These are phyloP conservation scores for Aurinia saxatilis DNA, from an alignment of 345 rosid species.

Conservation along the genomic window DNA sequence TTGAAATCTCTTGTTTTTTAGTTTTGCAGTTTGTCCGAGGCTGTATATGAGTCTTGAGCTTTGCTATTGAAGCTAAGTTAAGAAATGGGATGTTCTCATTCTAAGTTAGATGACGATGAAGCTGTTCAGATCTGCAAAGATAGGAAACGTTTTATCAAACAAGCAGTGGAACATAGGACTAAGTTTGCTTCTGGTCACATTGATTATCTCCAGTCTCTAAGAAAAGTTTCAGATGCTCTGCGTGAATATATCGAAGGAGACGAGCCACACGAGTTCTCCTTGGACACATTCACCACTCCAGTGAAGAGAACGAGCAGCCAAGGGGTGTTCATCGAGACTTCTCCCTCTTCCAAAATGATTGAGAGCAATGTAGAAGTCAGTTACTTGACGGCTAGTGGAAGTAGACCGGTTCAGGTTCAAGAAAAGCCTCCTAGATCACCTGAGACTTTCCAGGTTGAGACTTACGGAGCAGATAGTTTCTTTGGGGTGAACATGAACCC, in stretches of 20 bases:
- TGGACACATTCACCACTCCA: conserved; percentile 55
- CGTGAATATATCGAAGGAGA: conserved; percentile 67
- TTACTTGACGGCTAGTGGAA: conserved; percentile 59
- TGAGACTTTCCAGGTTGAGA: conserved; percentile 50
- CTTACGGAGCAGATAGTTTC: conserved; percentile 44
- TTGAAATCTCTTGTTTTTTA: too few species aligned
- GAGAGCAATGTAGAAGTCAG: conserved; percentile 34
- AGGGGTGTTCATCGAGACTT: conserved; percentile 45
- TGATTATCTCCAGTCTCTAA: conserved; percentile 71
- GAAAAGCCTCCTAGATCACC: conserved; percentile 81
- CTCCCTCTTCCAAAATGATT: conserved; percentile 38
- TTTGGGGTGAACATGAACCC: conserved; percentile 37
- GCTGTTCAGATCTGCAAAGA: conserved; percentile 86
- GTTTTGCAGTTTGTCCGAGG: conserved; percentile 15
- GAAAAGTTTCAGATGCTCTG: conserved; percentile 70
- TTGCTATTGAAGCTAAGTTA: conserved; percentile 29
- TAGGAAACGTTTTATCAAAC: conserved; percentile 74
- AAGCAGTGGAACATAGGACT: conserved; percentile 68
- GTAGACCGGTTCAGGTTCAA: conserved; percentile 57
- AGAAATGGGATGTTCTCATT: conserved; percentile 89
- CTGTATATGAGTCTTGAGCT: not conserved
- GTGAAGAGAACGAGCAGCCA: conserved; percentile 36
- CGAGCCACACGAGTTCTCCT: conserved; percentile 29
- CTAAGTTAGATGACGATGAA: conserved; percentile 75
- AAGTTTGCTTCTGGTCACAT: conserved; percentile 58